phyloP scores from a whole-genome alignment of 805 yeast species.

The Ogataea neopini region DNA sequence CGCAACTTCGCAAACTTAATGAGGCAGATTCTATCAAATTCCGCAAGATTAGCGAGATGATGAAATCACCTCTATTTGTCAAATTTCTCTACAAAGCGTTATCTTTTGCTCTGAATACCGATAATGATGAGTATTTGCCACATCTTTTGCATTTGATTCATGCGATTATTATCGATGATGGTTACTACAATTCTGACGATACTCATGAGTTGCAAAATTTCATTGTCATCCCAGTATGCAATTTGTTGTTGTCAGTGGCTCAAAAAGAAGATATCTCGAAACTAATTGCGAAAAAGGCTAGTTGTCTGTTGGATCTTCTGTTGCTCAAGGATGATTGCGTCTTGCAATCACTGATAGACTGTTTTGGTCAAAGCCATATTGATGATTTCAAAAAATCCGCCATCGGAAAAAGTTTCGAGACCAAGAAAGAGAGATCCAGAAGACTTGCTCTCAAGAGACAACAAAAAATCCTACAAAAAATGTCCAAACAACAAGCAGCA shows the following conservation, averaged over 20 bases:
- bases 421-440: conserved; percentile 55
- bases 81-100: conserved; percentile 60
- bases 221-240: conserved; percentile 56
- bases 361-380: conserved; percentile 59
- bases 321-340: conserved; percentile 51
- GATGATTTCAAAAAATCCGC: conserved; percentile 50
- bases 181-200: conserved; percentile 38
- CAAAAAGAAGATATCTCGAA: conserved; percentile 51
- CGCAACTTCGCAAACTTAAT: conserved; percentile 39
- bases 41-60: conserved; percentile 46
- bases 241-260: conserved; percentile 51
- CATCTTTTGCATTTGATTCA: conserved; percentile 69
- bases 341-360: conserved; percentile 49
- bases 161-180: conserved; percentile 49
- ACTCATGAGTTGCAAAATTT: conserved; percentile 35
- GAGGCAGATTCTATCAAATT: conserved; percentile 32
- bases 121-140: conserved; percentile 56
- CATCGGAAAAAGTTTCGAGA: conserved; percentile 45
- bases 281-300: conserved; percentile 54
- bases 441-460: conserved; percentile 63
- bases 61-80: conserved; percentile 54
- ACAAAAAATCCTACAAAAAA: conserved; percentile 58
- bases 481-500: conserved; percentile 53
- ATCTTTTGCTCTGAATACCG: conserved; percentile 49
- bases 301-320: conserved; percentile 51